Percentiles rank a stretch among this genome's conserved stretches.
These are phyloP conservation scores for thale cress (Arabidopsis thaliana) DNA, from an alignment of 345 rosid genomes.

Conservation along the genomic window DNA sequence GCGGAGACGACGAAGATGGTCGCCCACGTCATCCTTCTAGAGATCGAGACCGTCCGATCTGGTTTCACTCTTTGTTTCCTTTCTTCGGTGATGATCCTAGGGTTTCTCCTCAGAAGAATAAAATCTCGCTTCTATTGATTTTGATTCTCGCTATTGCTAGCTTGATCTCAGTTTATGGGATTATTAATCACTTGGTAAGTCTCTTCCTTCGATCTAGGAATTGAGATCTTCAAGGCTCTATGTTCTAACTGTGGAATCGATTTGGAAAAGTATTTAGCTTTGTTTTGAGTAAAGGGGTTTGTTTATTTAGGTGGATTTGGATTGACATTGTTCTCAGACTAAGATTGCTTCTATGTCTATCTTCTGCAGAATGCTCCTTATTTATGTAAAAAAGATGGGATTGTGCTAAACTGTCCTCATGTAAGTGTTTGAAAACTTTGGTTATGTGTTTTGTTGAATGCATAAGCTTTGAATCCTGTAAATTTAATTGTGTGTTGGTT, in stretches of 20 bases:
- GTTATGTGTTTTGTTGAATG: slow-evolving; percentile 24
- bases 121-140: slow-evolving; percentile 64
- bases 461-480: slow-evolving; percentile 15
- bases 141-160: slow-evolving; percentile 56
- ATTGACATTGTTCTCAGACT: slow-evolving; percentile 12
- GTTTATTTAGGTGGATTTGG: neutral
- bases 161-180: slow-evolving; percentile 71
- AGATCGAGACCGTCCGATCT: slow-evolving; percentile 88
- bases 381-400: slow-evolving; percentile 94
- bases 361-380: slow-evolving; percentile 77
- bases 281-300: neutral
- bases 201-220: slow-evolving; percentile 33
- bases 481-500: slow-evolving; percentile 10
- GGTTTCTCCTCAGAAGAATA: slow-evolving; percentile 63
- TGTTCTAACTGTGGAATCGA: slow-evolving; percentile 11
- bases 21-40: slow-evolving; percentile 62
- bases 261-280: slow-evolving; percentile 14
- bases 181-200: slow-evolving; percentile 72
- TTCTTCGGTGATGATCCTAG: slow-evolving; percentile 80
- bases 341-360: slow-evolving; percentile 10
- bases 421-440: slow-evolving; percentile 58
- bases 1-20: slow-evolving; percentile 57
- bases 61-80: slow-evolving; percentile 54
- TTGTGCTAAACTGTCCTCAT: slow-evolving; percentile 87
- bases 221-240: slow-evolving; percentile 10